Conservation (phyloP, 257 asterid species). For the Plectranthus barbatus region DNA sequence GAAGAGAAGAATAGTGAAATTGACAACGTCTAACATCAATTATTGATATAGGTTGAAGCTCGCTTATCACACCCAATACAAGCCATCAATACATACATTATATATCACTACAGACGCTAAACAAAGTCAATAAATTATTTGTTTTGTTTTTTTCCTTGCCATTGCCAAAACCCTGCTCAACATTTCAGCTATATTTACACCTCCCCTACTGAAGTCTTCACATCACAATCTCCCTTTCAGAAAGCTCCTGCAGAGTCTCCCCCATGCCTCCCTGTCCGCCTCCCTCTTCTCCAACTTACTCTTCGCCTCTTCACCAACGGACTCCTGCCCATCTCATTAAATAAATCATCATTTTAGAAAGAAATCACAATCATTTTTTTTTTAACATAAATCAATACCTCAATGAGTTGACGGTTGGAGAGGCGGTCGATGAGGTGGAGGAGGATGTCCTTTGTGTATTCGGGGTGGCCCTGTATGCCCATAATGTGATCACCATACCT, state of each 20-base stretch:
- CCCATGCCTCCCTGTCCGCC: slow-evolving; percentile 73
- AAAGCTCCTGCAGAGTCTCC: slow-evolving; percentile 63
- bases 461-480: slow-evolving; percentile 98
- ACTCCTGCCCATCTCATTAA: no score
- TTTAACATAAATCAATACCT: no score
- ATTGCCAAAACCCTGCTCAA: background rate
- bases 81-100: no score
- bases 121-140: no score
- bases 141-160: no score
- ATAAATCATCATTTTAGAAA: no score
- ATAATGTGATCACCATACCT: slow-evolving; percentile 62
- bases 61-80: no score
- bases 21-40: background rate
- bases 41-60: background rate
- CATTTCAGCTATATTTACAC: slow-evolving; percentile 26
- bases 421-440: slow-evolving; percentile 68
- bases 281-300: slow-evolving; percentile 36
- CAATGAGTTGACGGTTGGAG: slow-evolving; percentile 33
- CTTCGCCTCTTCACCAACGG: slow-evolving; percentile 51
- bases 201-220: background rate
- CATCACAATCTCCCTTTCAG: slow-evolving; percentile 76
- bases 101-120: no score
- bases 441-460: slow-evolving; percentile 76
- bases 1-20: background rate
- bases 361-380: no score